A percentile compares a stretch with the other conserved stretches of the same genome.
These are phyloP conservation scores for Colletotrichum chlorophyti DNA, from an alignment of 2,329 filamentous ascomycete species.

Conservation along the genomic window DNA sequence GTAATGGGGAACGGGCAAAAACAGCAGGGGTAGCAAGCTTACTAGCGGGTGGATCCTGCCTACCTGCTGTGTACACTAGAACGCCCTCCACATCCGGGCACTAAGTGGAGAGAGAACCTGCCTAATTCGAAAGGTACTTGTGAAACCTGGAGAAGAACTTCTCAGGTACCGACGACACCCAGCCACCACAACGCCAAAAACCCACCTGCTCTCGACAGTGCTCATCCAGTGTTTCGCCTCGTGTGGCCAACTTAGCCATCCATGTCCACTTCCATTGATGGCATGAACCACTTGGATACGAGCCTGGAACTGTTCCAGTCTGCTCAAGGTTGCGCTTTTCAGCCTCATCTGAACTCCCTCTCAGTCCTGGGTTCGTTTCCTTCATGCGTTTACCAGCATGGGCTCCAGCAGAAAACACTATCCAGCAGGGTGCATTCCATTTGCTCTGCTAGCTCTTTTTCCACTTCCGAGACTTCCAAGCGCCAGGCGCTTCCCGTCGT, in stretches of 20 bases:
- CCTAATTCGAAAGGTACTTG: too few species aligned
- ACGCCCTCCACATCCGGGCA: too few species aligned
- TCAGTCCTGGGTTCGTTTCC: neutral
- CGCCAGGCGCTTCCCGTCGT: too few species aligned
- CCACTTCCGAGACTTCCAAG: neutral
- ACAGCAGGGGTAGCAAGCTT: too few species aligned
- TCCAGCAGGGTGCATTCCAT: neutral
- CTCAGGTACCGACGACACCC: too few species aligned
- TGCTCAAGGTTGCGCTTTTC: constrained; percentile 1
- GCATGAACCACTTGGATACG: constrained; percentile 23
- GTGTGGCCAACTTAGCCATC: neutral
- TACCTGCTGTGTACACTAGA: too few species aligned
- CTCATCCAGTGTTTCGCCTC: neutral
- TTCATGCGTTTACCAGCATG: neutral
- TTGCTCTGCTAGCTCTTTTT: neutral
- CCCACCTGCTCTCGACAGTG: neutral
- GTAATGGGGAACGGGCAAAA: too few species aligned
- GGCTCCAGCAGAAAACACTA: neutral
- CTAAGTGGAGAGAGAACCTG: too few species aligned
- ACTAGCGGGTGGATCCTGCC: too few species aligned
- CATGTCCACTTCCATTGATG: neutral
- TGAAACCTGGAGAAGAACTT: too few species aligned
- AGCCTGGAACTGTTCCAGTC: neutral
- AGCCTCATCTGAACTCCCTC: neutral
- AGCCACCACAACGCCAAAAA: too few species aligned